Evolutionary conservation across 345 rosid genomes (phyloP).

Genomic region (Corymbia maculata): DNA sequence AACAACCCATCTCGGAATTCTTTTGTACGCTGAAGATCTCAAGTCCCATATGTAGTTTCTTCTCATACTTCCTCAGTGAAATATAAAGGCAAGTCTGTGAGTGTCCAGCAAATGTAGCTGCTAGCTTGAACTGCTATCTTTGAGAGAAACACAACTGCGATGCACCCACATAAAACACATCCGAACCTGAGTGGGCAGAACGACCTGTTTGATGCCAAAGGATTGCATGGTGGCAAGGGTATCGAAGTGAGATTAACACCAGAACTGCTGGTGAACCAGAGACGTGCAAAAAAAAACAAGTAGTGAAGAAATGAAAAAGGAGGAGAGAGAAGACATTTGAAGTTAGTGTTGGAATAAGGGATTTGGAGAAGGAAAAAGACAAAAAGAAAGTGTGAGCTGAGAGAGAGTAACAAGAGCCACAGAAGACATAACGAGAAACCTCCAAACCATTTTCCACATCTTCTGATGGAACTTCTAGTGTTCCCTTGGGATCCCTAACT

Average conservation of each 20-base stretch:
- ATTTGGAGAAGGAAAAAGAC: background rate
- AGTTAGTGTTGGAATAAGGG: background rate
- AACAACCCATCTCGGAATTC: conserved; percentile 18
- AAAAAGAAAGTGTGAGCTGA: background rate
- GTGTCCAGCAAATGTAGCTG: too few species aligned
- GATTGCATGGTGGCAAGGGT: background rate
- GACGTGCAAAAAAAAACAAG: accelerated
- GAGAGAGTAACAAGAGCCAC: background rate
- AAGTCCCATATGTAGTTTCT: too few species aligned
- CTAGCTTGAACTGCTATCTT: too few species aligned
- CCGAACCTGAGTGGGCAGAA: background rate
- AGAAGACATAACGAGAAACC: conserved; percentile 39
- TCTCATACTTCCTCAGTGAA: too few species aligned
- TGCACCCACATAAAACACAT: background rate
- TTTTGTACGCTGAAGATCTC: too few species aligned
- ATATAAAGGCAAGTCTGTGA: too few species aligned
- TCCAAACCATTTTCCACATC: conserved; percentile 27
- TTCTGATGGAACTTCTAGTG: background rate
- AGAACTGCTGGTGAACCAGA: background rate
- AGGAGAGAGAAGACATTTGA: background rate
- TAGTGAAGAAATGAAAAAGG: background rate
- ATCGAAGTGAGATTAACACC: accelerated
- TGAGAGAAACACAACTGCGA: background rate
- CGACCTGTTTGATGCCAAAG: background rate
- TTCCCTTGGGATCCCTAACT: too few species aligned